Conservation (phyloP, 768 basidiomycete species). For the Agaricus bisporus region DNA sequence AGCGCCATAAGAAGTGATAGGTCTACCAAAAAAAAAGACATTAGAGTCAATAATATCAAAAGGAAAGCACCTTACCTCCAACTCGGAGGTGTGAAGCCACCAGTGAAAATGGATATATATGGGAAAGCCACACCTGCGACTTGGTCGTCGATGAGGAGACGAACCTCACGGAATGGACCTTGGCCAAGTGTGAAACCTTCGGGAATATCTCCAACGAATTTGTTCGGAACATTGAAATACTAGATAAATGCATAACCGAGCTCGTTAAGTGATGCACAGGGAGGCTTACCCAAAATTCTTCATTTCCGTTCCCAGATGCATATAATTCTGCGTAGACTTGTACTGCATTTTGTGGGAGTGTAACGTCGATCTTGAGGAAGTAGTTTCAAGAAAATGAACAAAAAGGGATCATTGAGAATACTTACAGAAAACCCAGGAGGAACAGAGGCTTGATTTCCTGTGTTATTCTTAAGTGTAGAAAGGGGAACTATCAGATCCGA, state of each 20-base stretch:
- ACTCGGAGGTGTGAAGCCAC: constrained; percentile 61
- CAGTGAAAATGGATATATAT: constrained; percentile 65
- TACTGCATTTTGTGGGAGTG: constrained; percentile 63
- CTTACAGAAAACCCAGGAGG: constrained; percentile 67
- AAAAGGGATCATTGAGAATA: not conserved
- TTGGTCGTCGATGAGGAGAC: constrained; percentile 38
- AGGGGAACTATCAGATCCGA: constrained; percentile 67
- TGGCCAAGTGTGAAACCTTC: constrained; percentile 32
- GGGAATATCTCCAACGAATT: constrained; percentile 53
- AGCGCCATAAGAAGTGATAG: constrained; percentile 72
- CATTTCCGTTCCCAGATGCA: constrained; percentile 52
- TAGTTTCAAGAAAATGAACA: not conserved
- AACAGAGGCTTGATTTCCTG: constrained; percentile 69
- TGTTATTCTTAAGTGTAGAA: constrained; percentile 54
- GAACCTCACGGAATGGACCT: constrained; percentile 46
- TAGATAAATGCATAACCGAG: constrained; percentile 17
- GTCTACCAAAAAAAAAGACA: constrained; percentile 41
- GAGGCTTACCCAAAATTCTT: constrained; percentile 68
- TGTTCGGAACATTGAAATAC: constrained; percentile 65
- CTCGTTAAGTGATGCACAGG: not conserved
- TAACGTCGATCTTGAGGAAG: constrained; percentile 51
- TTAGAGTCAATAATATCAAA: no score
- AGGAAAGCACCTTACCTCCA: constrained; percentile 50
- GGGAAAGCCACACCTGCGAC: constrained; percentile 45
- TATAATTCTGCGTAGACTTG: constrained; percentile 65